These are phyloP conservation scores for Penicillium sp. DNA, from an alignment of 2,329 filamentous ascomycete genomes.

Conservation along the genomic window DNA sequence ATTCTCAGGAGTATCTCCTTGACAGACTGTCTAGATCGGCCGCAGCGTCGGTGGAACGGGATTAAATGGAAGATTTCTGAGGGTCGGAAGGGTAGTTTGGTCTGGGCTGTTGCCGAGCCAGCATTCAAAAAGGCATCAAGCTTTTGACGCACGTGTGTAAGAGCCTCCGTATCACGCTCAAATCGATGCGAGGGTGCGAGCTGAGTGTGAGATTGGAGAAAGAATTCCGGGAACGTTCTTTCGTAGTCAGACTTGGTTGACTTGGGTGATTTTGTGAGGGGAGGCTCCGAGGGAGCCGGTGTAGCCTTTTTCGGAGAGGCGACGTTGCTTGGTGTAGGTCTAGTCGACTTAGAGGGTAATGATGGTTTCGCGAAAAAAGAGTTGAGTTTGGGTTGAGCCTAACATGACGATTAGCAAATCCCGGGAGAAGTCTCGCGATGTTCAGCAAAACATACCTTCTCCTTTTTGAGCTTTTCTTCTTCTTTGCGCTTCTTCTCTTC, in stretches of 20 bases:
- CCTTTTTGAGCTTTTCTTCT: constrained; percentile 54
- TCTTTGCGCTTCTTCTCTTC: constrained; percentile 53
- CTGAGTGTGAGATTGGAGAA: constrained; percentile 71
- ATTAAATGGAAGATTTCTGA: constrained; percentile 45
- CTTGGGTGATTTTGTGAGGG: constrained; percentile 19
- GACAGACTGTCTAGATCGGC: constrained; percentile 50
- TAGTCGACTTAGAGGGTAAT: constrained; percentile 28
- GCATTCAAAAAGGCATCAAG: constrained; percentile 47
- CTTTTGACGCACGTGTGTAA: constrained; percentile 57
- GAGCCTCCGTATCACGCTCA: constrained; percentile 61
- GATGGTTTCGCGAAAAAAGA: constrained; percentile 53
- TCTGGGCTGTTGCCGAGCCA: constrained; percentile 12
- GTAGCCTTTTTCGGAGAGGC: constrained; percentile 35
- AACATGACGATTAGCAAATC: constrained; percentile 20
- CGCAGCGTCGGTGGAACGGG: constrained; percentile 40
- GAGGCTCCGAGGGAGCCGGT: constrained; percentile 7
- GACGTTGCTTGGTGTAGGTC: constrained; percentile 24
- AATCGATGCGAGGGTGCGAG: constrained; percentile 64
- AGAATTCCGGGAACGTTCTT: constrained; percentile 79
- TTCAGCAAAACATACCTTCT: constrained; percentile 41
- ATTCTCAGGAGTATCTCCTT: constrained; percentile 64
- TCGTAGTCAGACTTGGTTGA: constrained; percentile 60
- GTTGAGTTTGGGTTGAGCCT: constrained; percentile 57
- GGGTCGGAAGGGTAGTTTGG: constrained; percentile 34
- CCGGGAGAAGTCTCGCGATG: neutral